Percentiles rank a stretch among this genome's conserved stretches.
Conservation (phyloP, 495 filamentous ascomycete species). For the Chaetomium cochliodes region DNA sequence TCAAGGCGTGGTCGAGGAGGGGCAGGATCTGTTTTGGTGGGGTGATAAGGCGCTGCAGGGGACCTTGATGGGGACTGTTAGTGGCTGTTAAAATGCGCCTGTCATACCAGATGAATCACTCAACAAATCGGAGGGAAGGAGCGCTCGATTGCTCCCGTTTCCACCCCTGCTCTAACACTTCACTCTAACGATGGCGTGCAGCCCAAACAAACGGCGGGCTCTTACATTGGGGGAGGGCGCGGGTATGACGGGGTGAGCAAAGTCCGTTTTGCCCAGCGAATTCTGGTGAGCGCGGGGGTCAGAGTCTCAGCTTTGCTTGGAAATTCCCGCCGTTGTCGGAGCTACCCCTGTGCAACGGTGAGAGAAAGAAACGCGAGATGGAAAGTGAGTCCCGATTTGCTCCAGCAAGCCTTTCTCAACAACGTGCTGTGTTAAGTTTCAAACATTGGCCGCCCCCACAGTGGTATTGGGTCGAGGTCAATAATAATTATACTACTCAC, state of each 20-base stretch:
- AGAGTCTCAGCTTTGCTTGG: too few species aligned
- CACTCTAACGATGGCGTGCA: slow-evolving; percentile 4
- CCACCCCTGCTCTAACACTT: slow-evolving; percentile 19
- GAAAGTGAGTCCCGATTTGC: neutral
- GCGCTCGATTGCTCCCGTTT: neutral
- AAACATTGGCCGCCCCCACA: neutral
- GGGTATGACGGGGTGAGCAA: neutral
- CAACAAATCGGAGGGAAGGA: slow-evolving; percentile 14
- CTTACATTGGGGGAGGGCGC: neutral
- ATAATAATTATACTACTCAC: neutral
- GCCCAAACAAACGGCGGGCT: neutral
- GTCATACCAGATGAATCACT: slow-evolving; percentile 12
- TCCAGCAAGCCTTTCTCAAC: neutral
- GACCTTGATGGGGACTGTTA: slow-evolving; percentile 22
- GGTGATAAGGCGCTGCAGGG: slow-evolving; percentile 29
- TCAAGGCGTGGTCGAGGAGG: slow-evolving; percentile 27
- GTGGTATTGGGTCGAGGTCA: neutral
- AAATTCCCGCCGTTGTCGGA: slow-evolving; percentile 23
- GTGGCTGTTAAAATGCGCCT: slow-evolving; percentile 21
- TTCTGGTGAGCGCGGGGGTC: slow-evolving; percentile 18
- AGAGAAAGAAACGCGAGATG: neutral
- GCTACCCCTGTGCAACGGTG: slow-evolving; percentile 15
- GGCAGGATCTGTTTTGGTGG: slow-evolving; percentile 34
- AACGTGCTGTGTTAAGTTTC: neutral
- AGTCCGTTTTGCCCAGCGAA: neutral